Conservation (phyloP, 2,329 filamentous ascomycete species). For the Thelonectria olida region DNA sequence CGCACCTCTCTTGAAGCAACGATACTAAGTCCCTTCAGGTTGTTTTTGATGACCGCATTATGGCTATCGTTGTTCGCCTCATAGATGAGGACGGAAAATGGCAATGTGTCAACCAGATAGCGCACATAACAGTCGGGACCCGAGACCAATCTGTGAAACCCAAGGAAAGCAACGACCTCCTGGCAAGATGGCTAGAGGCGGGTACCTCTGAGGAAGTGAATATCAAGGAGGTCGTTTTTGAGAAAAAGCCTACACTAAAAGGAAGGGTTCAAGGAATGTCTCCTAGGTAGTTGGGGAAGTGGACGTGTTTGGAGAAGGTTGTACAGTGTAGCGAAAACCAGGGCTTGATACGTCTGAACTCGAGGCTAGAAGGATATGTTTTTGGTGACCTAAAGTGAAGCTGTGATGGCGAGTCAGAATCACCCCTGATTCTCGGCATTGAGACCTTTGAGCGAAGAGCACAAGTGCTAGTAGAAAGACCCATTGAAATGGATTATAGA, state of each 20-base stretch:
- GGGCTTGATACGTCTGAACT: too few relatives aligned
- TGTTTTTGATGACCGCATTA: slow-evolving; percentile 86
- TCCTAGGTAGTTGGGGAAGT: slow-evolving; percentile 50
- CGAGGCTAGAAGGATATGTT: too few relatives aligned
- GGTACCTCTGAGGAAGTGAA: slow-evolving; percentile 55
- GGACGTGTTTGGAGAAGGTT: neutral
- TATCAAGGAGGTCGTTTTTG: slow-evolving; percentile 60
- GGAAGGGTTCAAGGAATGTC: slow-evolving; percentile 60
- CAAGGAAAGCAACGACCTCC: slow-evolving; percentile 89
- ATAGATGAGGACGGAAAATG: slow-evolving; percentile 65
- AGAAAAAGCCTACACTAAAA: slow-evolving; percentile 57
- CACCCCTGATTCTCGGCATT: too few relatives aligned
- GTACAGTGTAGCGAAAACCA: too few relatives aligned
- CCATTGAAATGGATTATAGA: too few relatives aligned
- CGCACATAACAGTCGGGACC: slow-evolving; percentile 93
- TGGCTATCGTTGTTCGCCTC: slow-evolving; percentile 89
- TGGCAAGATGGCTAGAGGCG: slow-evolving; percentile 76
- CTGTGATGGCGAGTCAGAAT: too few relatives aligned
- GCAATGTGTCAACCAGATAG: slow-evolving; percentile 78
- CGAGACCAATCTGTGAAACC: slow-evolving; percentile 80
- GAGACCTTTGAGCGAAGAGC: too few relatives aligned
- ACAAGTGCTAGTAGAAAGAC: too few relatives aligned
- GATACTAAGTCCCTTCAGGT: slow-evolving; percentile 55
- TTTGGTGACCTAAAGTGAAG: too few relatives aligned
- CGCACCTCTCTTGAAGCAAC: neutral